Percentiles rank a stretch among this genome's conserved stretches.
phyloP scores from a whole-genome alignment of 164 flowering plant genomes.

The Macadamia tetraphylla region DNA sequence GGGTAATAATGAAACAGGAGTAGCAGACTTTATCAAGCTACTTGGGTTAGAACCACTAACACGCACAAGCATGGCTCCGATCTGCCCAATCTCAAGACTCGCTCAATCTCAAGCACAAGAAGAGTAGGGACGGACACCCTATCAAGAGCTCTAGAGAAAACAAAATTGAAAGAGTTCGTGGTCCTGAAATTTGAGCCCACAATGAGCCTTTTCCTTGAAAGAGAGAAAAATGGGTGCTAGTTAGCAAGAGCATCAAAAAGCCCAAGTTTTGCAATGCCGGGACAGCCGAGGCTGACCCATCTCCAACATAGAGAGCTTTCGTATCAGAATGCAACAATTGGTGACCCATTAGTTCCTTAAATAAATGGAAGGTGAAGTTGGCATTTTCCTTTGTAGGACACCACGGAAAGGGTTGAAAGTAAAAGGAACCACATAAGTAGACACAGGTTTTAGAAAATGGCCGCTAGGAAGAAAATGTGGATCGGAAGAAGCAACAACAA shows the following conservation, averaged over 20 bases:
- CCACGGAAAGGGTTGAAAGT: slow-evolving; percentile 7
- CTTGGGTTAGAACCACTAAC: slow-evolving; percentile 4
- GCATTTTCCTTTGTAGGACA: slow-evolving; percentile 28
- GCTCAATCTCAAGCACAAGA: slow-evolving; percentile 75
- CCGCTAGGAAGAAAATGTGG: slow-evolving; percentile 8
- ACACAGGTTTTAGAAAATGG: slow-evolving; percentile 20
- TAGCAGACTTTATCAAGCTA: not conserved
- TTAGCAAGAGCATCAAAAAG: slow-evolving; percentile 29
- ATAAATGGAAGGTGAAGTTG: slow-evolving; percentile 38
- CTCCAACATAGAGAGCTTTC: slow-evolving; percentile 70
- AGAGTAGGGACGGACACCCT: slow-evolving; percentile 70
- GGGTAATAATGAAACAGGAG: too few species aligned
- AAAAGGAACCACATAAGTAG: slow-evolving; percentile 15
- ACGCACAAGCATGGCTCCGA: slow-evolving; percentile 70
- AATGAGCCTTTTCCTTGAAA: slow-evolving; percentile 29
- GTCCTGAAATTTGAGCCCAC: slow-evolving; percentile 48
- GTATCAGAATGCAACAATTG: slow-evolving; percentile 38
- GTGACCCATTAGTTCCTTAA: slow-evolving; percentile 51
- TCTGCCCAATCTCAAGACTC: slow-evolving; percentile 72
- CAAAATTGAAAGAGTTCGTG: slow-evolving; percentile 59
- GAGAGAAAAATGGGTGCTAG: slow-evolving; percentile 40
- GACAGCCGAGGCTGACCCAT: slow-evolving; percentile 45
- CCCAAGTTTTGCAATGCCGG: slow-evolving; percentile 45
- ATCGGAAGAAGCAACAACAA: not conserved
- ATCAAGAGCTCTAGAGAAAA: slow-evolving; percentile 56